Base-by-base conservation (phyloP, 495 filamentous ascomycete species). In the Baudoinia panamericana region DNA sequence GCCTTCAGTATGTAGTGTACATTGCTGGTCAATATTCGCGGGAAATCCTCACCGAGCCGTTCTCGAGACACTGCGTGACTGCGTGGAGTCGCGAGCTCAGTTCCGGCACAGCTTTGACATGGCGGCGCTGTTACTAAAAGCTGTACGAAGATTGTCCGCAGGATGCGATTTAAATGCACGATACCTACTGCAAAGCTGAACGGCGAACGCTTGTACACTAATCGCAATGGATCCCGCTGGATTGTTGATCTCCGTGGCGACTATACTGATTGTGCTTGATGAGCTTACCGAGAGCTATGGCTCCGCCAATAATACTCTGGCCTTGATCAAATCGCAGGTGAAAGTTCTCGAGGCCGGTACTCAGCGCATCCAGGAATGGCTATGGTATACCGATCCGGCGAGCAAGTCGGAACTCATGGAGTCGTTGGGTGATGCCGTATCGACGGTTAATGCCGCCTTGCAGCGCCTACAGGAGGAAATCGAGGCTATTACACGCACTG, bases 321-420 rank as follows among this genome's bases (percentile, higher is more conserved):
- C 13, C 15, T 19, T 30, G 8, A 31, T 45, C 26, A 31, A 19
- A 15, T 12, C 23, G 2, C 42, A 45, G 21, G 31, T 45, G 17
- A 20, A 23, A 28, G 17, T 25, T 6, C 22, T 45, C 5, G 27
- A 45, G 19, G 22, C 33, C 5, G 32, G 33, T 1, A 33, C 34
- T 12, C 13, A 28, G 22, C 15, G 42, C 5, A 45, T 45, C 10
- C 42, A 45, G 27, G 42, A 45, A 45, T 45, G 42, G 42, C 42
- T 45, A 10, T 34, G 39, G 28, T 43, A 16, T 22, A 43, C 41
- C 9, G 42, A 45, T 16, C 32, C 42, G 7, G 17, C 32, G 8
- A 21, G 13, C 22, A 12, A 23, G 17, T 17, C 18, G 1, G 23
- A 38, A 17, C 13, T 45, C 15, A 38, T 21, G 28, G 20, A 9